Percentiles rank a stretch among this genome's conserved stretches.
These are phyloP conservation scores for Corymbia calophylla DNA, from an alignment of 441 rosid species.

Conservation along the genomic window DNA sequence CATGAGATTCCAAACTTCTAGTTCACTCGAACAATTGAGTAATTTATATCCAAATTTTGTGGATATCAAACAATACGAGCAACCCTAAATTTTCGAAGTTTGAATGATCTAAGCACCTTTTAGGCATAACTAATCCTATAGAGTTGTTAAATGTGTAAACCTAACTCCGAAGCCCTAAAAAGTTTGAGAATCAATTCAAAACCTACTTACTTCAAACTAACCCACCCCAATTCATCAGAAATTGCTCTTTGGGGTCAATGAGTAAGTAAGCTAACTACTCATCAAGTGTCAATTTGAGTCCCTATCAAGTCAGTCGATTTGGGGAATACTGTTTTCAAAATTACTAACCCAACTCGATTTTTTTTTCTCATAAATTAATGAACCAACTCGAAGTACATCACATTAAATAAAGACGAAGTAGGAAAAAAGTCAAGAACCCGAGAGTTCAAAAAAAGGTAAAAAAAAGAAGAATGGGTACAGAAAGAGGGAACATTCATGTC, in stretches of 20 bases:
- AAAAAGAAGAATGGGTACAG: neutral
- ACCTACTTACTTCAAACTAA: neutral
- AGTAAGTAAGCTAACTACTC: neutral
- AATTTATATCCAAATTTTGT: too few species aligned
- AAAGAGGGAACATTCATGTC: neutral
- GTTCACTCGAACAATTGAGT: fast-evolving
- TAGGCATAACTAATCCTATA: neutral
- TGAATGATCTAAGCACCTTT: neutral
- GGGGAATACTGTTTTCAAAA: neutral
- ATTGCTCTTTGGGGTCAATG: neutral
- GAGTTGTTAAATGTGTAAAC: neutral
- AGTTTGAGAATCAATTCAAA: neutral
- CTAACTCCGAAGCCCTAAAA: neutral
- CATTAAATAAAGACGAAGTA: neutral
- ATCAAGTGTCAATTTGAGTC: neutral
- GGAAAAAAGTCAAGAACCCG: neutral
- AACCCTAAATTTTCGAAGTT: neutral
- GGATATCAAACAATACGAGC: neutral
- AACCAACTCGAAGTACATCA: neutral
- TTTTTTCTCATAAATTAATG: neutral
- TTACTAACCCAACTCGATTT: neutral
- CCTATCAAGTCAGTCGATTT: neutral
- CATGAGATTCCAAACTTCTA: neutral
- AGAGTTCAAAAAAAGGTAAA: neutral
- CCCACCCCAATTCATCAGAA: neutral